Percentiles rank a stretch among this genome's conserved stretches.
phyloP scores from a whole-genome alignment of 2,329 filamentous ascomycete species.

The Lachnellula hyalina region DNA sequence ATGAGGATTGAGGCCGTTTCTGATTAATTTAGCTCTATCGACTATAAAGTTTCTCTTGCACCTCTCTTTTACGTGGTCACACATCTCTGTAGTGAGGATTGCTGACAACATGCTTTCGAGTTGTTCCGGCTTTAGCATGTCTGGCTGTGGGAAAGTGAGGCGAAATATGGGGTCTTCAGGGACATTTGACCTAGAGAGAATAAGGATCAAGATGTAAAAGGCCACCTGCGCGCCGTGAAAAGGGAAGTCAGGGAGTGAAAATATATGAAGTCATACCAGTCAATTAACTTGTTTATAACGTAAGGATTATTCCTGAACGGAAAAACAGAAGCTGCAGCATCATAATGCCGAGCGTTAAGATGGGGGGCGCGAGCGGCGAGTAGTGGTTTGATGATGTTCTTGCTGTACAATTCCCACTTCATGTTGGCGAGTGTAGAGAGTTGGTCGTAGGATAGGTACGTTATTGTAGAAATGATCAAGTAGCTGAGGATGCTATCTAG shows the following conservation, averaged over 20 bases:
- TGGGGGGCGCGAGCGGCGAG: background rate
- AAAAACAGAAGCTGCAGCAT: conserved; percentile 5
- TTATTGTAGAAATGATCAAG: too few relatives aligned
- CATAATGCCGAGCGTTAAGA: background rate
- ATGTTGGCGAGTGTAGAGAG: background rate
- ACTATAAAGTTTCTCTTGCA: background rate
- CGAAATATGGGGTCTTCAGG: conserved; percentile 1
- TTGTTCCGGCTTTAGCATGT: background rate
- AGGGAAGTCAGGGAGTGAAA: background rate
- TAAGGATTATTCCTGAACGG: conserved; percentile 2
- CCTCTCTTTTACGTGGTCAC: too few relatives aligned
- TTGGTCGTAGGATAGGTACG: too few relatives aligned
- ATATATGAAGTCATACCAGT: conserved; percentile 2
- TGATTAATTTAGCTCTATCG: background rate
- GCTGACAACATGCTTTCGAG: background rate
- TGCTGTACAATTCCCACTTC: background rate
- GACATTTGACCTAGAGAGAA: background rate
- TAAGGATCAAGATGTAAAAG: background rate
- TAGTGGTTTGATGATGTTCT: background rate
- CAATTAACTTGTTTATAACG: conserved; percentile 4
- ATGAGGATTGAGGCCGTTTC: conserved; percentile 4
- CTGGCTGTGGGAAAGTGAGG: conserved; percentile 3
- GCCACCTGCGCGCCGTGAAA: background rate
- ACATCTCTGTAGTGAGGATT: background rate
- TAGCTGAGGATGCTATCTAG: too few relatives aligned